A percentile compares a stretch with the other conserved stretches of the same genome.
Evolutionary conservation across 2,329 filamentous ascomycete species (phyloP).

Genomic region (Fusarium anthophilum): DNA sequence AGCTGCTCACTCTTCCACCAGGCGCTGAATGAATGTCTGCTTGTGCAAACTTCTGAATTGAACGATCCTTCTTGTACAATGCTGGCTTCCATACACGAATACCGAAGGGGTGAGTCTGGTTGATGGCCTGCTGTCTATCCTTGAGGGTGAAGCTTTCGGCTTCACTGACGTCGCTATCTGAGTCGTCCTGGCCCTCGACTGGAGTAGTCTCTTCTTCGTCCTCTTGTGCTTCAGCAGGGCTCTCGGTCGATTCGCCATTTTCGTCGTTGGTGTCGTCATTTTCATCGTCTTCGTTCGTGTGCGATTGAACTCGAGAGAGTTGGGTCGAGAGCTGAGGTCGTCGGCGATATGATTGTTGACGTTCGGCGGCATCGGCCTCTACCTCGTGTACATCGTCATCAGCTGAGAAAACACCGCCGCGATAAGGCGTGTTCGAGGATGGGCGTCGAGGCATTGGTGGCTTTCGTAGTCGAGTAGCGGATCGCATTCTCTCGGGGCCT

Average conservation of each 20-base stretch:
- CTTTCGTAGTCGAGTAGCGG: conserved; percentile 68
- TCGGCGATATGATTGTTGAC: conserved; percentile 54
- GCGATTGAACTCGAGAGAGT: conserved; percentile 56
- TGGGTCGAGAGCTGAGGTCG: conserved; percentile 46
- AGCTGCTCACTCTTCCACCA: conserved; percentile 83
- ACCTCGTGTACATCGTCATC: conserved; percentile 89
- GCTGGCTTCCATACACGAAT: conserved; percentile 99
- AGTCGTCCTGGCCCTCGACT: conserved; percentile 65
- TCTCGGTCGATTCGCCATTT: conserved; percentile 34
- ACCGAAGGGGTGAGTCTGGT: conserved; percentile 97
- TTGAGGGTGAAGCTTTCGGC: conserved; percentile 98
- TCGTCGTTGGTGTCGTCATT: conserved; percentile 37
- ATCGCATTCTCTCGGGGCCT: conserved; percentile 59
- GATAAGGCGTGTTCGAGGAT: conserved; percentile 77
- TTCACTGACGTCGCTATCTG: conserved; percentile 81
- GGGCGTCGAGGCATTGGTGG: conserved; percentile 77
- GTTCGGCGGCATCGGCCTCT: conserved; percentile 69
- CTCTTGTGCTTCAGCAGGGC: conserved; percentile 42
- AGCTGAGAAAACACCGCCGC: conserved; percentile 87
- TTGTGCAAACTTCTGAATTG: conserved; percentile 95
- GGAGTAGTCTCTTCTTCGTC: conserved; percentile 46
- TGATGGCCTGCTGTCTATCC: conserved; percentile 96
- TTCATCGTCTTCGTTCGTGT: conserved; percentile 31
- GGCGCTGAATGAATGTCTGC: conserved; percentile 96
- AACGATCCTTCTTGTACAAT: conserved; percentile 96